Percentiles rank a stretch among this genome's conserved stretches.
These are phyloP conservation scores for Gossypium gossypioides DNA, from an alignment of 441 rosid genomes.

Conservation along the genomic window DNA sequence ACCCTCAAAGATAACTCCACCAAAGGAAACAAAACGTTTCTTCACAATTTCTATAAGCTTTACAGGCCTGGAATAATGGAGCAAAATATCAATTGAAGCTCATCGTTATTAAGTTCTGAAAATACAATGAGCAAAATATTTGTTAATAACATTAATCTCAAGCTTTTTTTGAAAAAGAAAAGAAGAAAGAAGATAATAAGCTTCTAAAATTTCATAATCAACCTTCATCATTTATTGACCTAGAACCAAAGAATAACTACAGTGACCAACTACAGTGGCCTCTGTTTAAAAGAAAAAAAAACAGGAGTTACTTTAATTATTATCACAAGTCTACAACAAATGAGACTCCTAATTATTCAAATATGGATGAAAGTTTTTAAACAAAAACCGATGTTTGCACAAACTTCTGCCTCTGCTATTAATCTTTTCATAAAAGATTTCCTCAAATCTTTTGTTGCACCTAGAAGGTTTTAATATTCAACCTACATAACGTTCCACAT, in stretches of 20 bases:
- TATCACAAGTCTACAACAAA: not conserved
- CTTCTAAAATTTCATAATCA: not conserved
- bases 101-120: not conserved
- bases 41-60: constrained; percentile 77
- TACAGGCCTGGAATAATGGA: constrained; percentile 51
- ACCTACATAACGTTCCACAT: not conserved
- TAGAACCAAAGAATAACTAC: not conserved
- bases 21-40: constrained; percentile 61
- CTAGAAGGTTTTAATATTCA: not conserved
- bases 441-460: not conserved
- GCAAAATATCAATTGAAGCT: not conserved
- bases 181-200: not conserved
- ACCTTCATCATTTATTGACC: no score
- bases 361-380: not conserved
- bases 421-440: not conserved
- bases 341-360: not conserved
- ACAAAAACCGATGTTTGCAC: not conserved
- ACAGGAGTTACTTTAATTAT: not conserved
- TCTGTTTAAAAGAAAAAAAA: not conserved
- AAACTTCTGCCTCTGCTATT: not conserved
- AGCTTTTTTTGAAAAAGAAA: not conserved
- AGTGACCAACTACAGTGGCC: not conserved
- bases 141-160: not conserved
- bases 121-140: constrained; percentile 2
- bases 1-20: constrained; percentile 79